Evolutionary conservation across 176 grass and related monocot genomes (phyloP), one percentile per base, ranked within the genome.

Genomic region (Zea luxurians): DNA sequence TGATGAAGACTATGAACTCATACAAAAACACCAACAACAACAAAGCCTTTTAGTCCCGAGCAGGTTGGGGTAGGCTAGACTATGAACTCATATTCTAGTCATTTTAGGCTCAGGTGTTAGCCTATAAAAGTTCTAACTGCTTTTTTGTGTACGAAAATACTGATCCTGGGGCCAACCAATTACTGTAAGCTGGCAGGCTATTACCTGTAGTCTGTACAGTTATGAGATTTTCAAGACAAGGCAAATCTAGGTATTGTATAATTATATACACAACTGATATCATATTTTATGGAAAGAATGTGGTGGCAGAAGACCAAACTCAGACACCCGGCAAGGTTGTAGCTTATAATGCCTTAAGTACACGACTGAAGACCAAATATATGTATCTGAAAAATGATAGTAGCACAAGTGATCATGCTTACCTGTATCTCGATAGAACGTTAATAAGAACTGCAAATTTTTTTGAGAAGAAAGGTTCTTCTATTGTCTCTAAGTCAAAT

Each of bases 381-480:
- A 74, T 62, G 6, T 68, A 58, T 46, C 41, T 12, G 38, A 61
- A 74, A 86, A 53, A 79, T 70, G 21, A 54, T 55, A 27, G 46
- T 55, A 62, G 45, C 21, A 75, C 20, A 61, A 38, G 13, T 16
- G 13, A 77, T 15, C 77, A 61, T 2, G 17, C 40, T 77, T 63
- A 92, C 94, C 91, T 90, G 83, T 91, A 90, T 84, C 79, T 86
- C 45, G 82, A 83, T 54, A 97, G 85, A 71, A 94, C 65, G 2
- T 88, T 65, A 78, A 97, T 88, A 76, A 97, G 94, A 81, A 62
- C 74, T 43, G 47, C 53, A 69, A 97, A 67, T 61, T 97, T 97
- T 75, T 94, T 83, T 64, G 94, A 97, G 91, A 92, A 90, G 78
- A 97, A 97, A 73, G 94, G 94, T 64, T 94, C 94, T 87, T 97